These are phyloP conservation scores for Claviceps purpurea DNA, from an alignment of 2,329 filamentous ascomycete species.

Conservation along the genomic window DNA sequence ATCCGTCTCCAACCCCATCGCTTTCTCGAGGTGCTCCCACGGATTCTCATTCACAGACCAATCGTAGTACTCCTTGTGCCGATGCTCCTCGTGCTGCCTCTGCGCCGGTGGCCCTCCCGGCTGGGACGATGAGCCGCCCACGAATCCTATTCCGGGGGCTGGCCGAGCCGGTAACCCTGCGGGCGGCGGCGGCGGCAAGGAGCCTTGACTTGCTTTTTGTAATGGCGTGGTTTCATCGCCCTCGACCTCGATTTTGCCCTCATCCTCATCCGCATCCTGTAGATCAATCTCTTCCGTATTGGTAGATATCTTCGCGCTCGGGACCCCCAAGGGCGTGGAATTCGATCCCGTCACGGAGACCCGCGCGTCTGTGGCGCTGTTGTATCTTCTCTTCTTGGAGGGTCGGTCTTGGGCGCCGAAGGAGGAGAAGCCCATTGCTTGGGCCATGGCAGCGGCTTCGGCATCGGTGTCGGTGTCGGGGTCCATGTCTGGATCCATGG, in stretches of 20 bases:
- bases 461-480: constrained; percentile 18
- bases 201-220: not conserved
- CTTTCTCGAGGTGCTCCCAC: constrained; percentile 46
- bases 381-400: constrained; percentile 55
- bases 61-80: constrained; percentile 52
- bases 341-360: constrained; percentile 20
- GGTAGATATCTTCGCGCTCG: constrained; percentile 7
- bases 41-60: constrained; percentile 58
- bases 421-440: constrained; percentile 59
- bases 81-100: not conserved
- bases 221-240: not conserved
- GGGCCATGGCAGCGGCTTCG: constrained; percentile 37
- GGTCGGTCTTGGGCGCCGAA: constrained; percentile 46
- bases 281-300: constrained; percentile 35
- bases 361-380: constrained; percentile 34
- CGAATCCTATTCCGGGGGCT: constrained; percentile 8
- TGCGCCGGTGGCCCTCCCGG: not conserved
- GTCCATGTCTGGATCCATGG: constrained; percentile 7
- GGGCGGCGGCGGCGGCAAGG: constrained; percentile 19
- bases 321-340: constrained; percentile 22
- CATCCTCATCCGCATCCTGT: constrained; percentile 19
- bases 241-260: constrained; percentile 10
- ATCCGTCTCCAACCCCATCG: constrained; percentile 26
- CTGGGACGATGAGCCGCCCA: not conserved
- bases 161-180: constrained; percentile 20